Base-by-base conservation (phyloP, 148 eudicot genomes). In the Nepenthes mirabilis region DNA sequence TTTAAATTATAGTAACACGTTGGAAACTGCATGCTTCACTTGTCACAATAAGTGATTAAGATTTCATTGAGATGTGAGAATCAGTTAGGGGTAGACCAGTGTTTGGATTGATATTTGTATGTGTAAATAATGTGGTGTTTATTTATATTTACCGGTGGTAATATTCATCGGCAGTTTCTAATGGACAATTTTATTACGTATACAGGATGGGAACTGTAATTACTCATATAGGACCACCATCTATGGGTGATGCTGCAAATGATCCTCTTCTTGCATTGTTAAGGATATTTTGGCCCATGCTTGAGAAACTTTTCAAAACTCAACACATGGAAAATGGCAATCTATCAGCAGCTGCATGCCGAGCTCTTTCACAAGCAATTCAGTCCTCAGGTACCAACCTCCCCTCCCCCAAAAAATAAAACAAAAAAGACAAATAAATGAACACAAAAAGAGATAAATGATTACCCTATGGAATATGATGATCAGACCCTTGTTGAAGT, bases 311-410 rank as follows among this genome's bases (percentile, higher is more conserved):
- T 45, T 79, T 93, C 59, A 70, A 62, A 68, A 86, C 89, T 51
- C 74, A 84, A 52, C 85, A 86, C 78, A 83, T 86, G 74, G 85
- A 82, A 74, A 93, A 78, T 76, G 79, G 77, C 52, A 69, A 53
- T 79, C 76, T 93, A 66, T 80, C 96, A 53, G 61, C 73, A 65
- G 91, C 96, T 70, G 95, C 99, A 57, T 93, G 99, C 70, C 77
- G 82, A 64, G 88, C 95, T 74, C 87, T 93, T 70, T 78, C 96
- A 53, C 91, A 82, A 71, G 95, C 91, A 79, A 76, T 88, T 70
- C 81, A 83, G 71, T 81, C 96, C 68, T 83, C 99, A 53, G 95
- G 99, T 93, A 75, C 58, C 59, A 58, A 36, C 11, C 59, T 50
- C 49, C 61, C 7, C 11, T 32, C 2, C 2, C 14, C 14, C 0